A percentile compares a stretch with the other conserved stretches of the same genome.
These are phyloP conservation scores for Leptographium wingfieldii DNA, from an alignment of 2,329 filamentous ascomycete genomes.

Conservation along the genomic window DNA sequence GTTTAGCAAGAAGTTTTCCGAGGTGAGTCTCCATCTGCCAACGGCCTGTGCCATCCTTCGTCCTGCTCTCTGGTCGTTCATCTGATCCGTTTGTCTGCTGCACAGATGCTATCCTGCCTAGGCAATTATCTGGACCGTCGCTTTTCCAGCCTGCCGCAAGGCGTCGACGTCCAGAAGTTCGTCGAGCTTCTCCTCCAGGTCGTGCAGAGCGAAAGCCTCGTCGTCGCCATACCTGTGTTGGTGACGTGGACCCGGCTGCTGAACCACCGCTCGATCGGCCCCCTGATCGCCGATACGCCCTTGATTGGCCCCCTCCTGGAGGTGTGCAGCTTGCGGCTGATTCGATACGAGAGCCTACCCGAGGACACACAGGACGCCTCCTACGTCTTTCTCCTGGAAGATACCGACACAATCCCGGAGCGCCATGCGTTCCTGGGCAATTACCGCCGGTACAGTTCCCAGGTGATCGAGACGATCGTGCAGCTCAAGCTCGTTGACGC, in stretches of 20 bases:
- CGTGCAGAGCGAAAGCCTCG: conserved; percentile 72
- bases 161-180: conserved; percentile 58
- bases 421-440: conserved; percentile 92
- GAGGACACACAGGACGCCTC: conserved; percentile 71
- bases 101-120: conserved; percentile 72
- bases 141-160: conserved; percentile 49
- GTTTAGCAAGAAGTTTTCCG: conserved; percentile 84
- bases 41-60: background rate
- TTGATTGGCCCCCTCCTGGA: conserved; percentile 68
- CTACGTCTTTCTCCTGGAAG: conserved; percentile 73
- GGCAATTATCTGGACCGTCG: conserved; percentile 76
- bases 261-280: conserved; percentile 54
- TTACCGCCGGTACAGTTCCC: conserved; percentile 80
- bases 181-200: conserved; percentile 69
- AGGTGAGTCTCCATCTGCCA: conserved; percentile 40
- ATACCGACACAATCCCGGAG: conserved; percentile 90
- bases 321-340: conserved; percentile 67
- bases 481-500: conserved; percentile 72
- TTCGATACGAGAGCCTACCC: conserved; percentile 79
- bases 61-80: too few species aligned
- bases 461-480: conserved; percentile 79
- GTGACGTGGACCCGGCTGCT: conserved; percentile 82
- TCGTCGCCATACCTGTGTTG: conserved; percentile 85
- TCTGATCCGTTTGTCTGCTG: background rate
- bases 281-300: conserved; percentile 46